phyloP scores from a whole-genome alignment of 2,329 filamentous ascomycete genomes.

The Pseudogymnoascus sp. region DNA sequence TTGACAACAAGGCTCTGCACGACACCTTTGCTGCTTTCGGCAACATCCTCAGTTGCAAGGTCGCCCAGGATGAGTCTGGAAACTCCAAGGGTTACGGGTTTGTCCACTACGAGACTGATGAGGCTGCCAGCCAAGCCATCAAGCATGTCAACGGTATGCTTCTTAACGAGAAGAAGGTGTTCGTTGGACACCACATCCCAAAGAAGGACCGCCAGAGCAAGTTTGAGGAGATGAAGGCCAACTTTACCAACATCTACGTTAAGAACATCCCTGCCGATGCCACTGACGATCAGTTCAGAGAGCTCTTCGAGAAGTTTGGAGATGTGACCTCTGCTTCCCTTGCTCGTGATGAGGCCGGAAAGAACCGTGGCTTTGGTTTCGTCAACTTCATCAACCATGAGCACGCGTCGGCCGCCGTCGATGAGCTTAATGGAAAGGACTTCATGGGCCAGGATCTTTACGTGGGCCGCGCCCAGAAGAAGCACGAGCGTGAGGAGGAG shows the following conservation, averaged over 20 bases:
- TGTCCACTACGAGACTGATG: constrained; percentile 98
- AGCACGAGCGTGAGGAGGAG: constrained; percentile 99
- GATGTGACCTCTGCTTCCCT: constrained; percentile 94
- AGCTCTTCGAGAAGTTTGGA: constrained; percentile 84
- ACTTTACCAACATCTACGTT: constrained; percentile 99
- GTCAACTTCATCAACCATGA: constrained; percentile 95
- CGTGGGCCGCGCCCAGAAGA: constrained; percentile 98
- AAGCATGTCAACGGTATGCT: constrained; percentile 99
- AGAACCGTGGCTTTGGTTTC: constrained; percentile 92
- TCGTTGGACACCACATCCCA: constrained; percentile 96
- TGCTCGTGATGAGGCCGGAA: constrained; percentile 79
- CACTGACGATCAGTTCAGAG: constrained; percentile 88
- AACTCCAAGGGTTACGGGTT: constrained; percentile 99
- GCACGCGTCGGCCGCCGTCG: constrained; percentile 75
- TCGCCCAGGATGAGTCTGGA: constrained; percentile 92
- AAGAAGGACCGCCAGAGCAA: constrained; percentile 99
- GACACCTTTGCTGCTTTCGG: constrained; percentile 98
- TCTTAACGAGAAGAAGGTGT: constrained; percentile 99
- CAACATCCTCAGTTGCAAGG: constrained; percentile 99
- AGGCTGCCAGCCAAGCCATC: constrained; percentile 93
- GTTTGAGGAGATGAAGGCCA: constrained; percentile 99
- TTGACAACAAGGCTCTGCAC: constrained; percentile 99
- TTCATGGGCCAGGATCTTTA: constrained; percentile 94
- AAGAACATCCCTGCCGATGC: constrained; percentile 89
- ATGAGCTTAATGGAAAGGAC: constrained; percentile 84